Base-by-base conservation (phyloP, 805 yeast genomes). In the Saccharomycopsis sp. region DNA sequence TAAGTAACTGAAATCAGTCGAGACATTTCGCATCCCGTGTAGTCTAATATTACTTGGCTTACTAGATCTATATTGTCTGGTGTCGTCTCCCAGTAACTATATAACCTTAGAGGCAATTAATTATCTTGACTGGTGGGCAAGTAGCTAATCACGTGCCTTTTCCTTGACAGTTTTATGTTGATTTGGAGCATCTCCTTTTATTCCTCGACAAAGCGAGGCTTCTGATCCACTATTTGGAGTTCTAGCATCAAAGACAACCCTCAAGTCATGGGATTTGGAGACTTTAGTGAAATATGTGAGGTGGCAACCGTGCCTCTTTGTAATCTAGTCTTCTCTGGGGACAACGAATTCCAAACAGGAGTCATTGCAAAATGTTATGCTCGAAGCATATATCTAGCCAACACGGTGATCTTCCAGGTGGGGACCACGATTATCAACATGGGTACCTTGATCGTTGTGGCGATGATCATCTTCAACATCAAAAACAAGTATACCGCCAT, bases 401-500 rank as follows among this genome's bases (percentile, higher is more conserved):
- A 89, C 61, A 89, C 97, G 1, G 69, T 85, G 63, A 84, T 89
- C 16, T 89, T 87, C 62, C 85, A 85, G 57, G 68, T 85, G 10
- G 96, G 96, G 21, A 82, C 80, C 48, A 86, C 94, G 5, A 82
- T 89, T 56, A 73, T 87, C 16, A 85, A 88, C 55, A 76, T 89
- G 39, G 86, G 81, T 1, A 75, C 85, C 0, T 61, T 92, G 25
- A 61, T 71, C 5, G 70, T 85, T 31, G 48, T 81, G 27, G 64
- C 79, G 37, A 70, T 86, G 51, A 82, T 88, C 41, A 66, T 87
- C 9, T 83, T 78, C 64, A 79, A 81, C 51, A 76, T 88, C 33
- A 69, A 88, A 56, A 67, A 79, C 45, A 86, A 89, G 64, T 88
- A 84, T 57, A 92, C 98, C 0, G 96, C 97, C 9, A 88, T 92